A percentile compares a stretch with the other conserved stretches of the same genome.
Evolutionary conservation across 192 early-diverging fungal species (phyloP).

Genomic region (Lobosporangium transversale): DNA sequence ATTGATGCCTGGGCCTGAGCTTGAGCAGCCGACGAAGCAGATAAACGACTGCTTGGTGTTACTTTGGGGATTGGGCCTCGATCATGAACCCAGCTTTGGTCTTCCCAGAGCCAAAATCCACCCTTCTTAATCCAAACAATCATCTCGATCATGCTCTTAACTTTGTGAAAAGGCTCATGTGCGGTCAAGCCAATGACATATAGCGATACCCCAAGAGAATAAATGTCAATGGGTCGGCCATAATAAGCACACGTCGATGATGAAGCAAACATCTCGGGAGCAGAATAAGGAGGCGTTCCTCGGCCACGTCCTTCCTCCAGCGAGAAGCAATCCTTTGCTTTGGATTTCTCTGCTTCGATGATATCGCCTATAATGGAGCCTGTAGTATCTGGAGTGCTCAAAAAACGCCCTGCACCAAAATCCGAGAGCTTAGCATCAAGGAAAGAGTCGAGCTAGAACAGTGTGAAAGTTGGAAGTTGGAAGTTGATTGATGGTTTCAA

Average conservation of each 20-base stretch:
- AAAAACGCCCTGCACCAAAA: constrained; percentile 52
- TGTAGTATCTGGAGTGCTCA: no score
- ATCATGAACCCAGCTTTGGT: constrained; percentile 48
- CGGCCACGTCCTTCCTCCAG: constrained; percentile 33
- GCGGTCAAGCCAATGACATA: constrained; percentile 68
- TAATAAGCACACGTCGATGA: constrained; percentile 8
- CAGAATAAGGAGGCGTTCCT: constrained; percentile 65
- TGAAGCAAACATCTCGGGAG: constrained; percentile 63
- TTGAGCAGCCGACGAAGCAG: constrained; percentile 9
- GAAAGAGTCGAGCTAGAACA: constrained; percentile 51
- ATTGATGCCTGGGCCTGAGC: constrained; percentile 7
- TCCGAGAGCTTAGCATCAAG: constrained; percentile 33
- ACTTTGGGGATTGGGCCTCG: constrained; percentile 41
- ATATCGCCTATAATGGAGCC: neutral
- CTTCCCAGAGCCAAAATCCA: constrained; percentile 72
- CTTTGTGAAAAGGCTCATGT: constrained; percentile 63
- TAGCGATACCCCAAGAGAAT: constrained; percentile 65
- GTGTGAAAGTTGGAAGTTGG: constrained; percentile 28
- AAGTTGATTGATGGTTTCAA: no score
- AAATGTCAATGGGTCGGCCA: constrained; percentile 56
- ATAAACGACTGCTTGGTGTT: constrained; percentile 8
- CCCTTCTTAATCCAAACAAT: constrained; percentile 67
- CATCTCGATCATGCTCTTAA: constrained; percentile 69
- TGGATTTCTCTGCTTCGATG: neutral
- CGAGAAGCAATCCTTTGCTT: neutral